phyloP scores from a whole-genome alignment of 108 stramenopile species.

The Pinguiococcus pyrenoidosus region DNA sequence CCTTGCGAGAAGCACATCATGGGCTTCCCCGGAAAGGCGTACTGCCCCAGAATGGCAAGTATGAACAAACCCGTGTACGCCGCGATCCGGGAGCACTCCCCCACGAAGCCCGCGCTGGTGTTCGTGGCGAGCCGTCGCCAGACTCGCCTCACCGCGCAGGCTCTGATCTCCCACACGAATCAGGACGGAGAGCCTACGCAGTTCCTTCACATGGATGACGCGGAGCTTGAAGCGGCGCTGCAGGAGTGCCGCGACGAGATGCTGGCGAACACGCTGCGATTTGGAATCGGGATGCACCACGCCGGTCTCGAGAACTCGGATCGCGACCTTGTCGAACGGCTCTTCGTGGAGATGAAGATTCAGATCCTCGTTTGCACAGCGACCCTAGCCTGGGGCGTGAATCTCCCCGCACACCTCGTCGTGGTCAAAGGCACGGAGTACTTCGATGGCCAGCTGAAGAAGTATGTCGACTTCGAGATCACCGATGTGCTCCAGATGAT shows the following conservation, averaged over 20 bases:
- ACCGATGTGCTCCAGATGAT: conserved; percentile 99
- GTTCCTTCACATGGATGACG: conserved; percentile 30
- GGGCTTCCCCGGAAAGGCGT: conserved; percentile 83
- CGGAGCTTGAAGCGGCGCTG: conserved; percentile 21
- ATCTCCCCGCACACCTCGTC: conserved; percentile 83
- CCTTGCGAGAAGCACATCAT: conserved; percentile 75
- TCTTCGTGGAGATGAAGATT: conserved; percentile 76
- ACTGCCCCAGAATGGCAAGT: conserved; percentile 91
- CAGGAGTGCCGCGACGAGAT: conserved; percentile 62
- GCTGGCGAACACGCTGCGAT: conserved; percentile 76
- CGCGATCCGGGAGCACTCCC: conserved; percentile 82
- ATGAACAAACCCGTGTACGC: conserved; percentile 99
- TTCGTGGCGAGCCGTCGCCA: conserved; percentile 71
- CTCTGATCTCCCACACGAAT: conserved; percentile 40
- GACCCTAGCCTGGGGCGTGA: conserved; percentile 91
- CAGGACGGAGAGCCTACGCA: conserved; percentile 29
- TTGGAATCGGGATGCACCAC: conserved; percentile 96
- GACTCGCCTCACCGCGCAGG: conserved; percentile 90
- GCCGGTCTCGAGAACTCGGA: conserved; percentile 65
- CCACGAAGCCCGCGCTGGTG: conserved; percentile 75
- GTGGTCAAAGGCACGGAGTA: conserved; percentile 96
- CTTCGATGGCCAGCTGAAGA: conserved; percentile 76
- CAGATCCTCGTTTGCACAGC: conserved; percentile 76
- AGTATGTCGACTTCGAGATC: conserved; percentile 96
- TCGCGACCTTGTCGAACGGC: conserved; percentile 65